phyloP scores from a whole-genome alignment of 352 stramenopile species.

The Globisporangium okanoganense region DNA sequence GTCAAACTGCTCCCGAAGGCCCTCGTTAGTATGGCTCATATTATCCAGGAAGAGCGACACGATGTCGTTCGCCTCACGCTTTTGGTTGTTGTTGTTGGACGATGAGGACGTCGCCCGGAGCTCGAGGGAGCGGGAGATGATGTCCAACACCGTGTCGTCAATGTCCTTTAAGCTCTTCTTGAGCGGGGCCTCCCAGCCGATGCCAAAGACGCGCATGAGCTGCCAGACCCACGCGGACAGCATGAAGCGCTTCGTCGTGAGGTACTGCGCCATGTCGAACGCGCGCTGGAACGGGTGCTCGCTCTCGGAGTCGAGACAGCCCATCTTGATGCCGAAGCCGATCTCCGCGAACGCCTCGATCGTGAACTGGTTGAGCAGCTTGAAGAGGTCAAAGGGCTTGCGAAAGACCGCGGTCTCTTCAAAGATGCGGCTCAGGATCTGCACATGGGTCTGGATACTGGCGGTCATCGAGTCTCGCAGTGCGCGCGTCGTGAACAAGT shows the following conservation, averaged over 20 bases:
- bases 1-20: conserved; percentile 15
- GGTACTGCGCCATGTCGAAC: conserved; percentile 41
- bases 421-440: conserved; percentile 24
- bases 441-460: conserved; percentile 25
- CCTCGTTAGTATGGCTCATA: not conserved
- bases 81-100: not conserved
- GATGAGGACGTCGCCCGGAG: not conserved
- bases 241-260: conserved; percentile 33
- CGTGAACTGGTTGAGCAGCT: conserved; percentile 50
- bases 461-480: conserved; percentile 36
- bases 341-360: conserved; percentile 69
- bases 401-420: not conserved
- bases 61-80: not conserved
- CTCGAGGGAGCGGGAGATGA: conserved; percentile 36
- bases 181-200: conserved; percentile 32
- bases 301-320: conserved; percentile 22
- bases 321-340: conserved; percentile 56
- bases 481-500: conserved; percentile 66
- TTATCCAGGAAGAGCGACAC: conserved; percentile 29
- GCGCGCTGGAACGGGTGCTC: conserved; percentile 48
- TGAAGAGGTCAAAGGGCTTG: conserved; percentile 31
- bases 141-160: conserved; percentile 30
- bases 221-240: conserved; percentile 40
- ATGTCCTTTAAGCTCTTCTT: conserved; percentile 29
- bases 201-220: conserved; percentile 27